phyloP scores from a whole-genome alignment of 192 early-diverging fungal species.

The Backusella circina region DNA sequence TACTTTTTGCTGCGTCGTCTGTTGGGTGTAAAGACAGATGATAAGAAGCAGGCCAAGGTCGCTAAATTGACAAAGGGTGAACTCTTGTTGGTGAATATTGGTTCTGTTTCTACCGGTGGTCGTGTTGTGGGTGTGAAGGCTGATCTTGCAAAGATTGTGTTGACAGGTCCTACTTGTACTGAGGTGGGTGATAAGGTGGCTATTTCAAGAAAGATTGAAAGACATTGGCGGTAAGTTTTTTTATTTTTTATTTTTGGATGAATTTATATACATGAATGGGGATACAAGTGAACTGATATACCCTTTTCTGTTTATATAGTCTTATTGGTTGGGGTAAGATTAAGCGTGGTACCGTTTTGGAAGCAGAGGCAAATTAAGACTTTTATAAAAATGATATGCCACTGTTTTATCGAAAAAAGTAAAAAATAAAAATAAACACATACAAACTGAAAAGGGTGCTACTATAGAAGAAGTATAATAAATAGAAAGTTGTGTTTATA shows the following conservation, averaged over 20 bases:
- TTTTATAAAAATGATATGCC: slow-evolving; percentile 7
- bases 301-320: slow-evolving; percentile 40
- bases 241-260: too few species aligned
- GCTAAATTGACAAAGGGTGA: slow-evolving; percentile 91
- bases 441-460: neutral
- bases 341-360: slow-evolving; percentile 77
- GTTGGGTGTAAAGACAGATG: slow-evolving; percentile 95
- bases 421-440: neutral
- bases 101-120: slow-evolving; percentile 91
- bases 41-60: slow-evolving; percentile 97
- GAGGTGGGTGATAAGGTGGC: slow-evolving; percentile 97
- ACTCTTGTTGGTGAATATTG: slow-evolving; percentile 95
- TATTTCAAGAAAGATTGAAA: slow-evolving; percentile 91
- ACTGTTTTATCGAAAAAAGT: slow-evolving; percentile 2
- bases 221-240: slow-evolving; percentile 94
- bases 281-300: neutral
- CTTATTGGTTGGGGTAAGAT: slow-evolving; percentile 99
- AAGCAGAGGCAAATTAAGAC: slow-evolving; percentile 46
- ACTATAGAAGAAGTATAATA: too few species aligned
- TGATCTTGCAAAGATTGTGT: slow-evolving; percentile 90
- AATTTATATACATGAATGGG: neutral
- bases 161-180: slow-evolving; percentile 90
- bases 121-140: slow-evolving; percentile 92
- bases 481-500: too few species aligned
- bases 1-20: slow-evolving; percentile 95